A percentile compares a stretch with the other conserved stretches of the same genome.
Conservation (phyloP, 345 rosid genomes). For the Arabidopsis suecica region DNA sequence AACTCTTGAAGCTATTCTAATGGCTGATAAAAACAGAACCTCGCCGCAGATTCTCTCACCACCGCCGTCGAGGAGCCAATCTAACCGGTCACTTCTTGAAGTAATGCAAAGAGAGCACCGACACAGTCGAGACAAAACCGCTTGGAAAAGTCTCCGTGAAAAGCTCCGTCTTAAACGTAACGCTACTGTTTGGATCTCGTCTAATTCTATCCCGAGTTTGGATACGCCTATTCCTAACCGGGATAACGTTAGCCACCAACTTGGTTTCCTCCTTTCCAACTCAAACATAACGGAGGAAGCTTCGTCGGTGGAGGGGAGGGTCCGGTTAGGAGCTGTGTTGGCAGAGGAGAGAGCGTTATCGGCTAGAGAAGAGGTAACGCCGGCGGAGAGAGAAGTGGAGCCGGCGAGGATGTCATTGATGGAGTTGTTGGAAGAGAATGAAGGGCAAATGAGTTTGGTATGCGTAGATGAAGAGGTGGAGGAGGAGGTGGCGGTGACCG, state of each 20-base stretch:
- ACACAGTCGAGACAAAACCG: slow-evolving; percentile 53
- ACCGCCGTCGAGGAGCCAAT: slow-evolving; percentile 32
- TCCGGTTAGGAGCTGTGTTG: slow-evolving; percentile 50
- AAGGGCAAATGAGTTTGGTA: slow-evolving; percentile 54
- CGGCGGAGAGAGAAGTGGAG: slow-evolving; percentile 44
- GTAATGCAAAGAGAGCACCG: slow-evolving; percentile 58
- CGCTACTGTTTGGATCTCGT: slow-evolving; percentile 66
- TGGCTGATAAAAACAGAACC: slow-evolving; percentile 40
- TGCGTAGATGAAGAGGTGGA: slow-evolving; percentile 11
- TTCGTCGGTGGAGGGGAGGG: slow-evolving; percentile 37
- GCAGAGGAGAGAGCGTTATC: slow-evolving; percentile 74
- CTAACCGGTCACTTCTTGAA: slow-evolving; percentile 59
- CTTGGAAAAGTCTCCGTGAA: slow-evolving; percentile 77
- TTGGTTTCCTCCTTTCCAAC: slow-evolving; percentile 50
- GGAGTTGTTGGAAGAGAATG: slow-evolving; percentile 90
- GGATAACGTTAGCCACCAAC: slow-evolving; percentile 34
- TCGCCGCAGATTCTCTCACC: slow-evolving; percentile 31
- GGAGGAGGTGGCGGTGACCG: slow-evolving; percentile 46
- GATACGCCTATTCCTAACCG: slow-evolving; percentile 45
- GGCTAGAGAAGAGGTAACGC: slow-evolving; percentile 53
- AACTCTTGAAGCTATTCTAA: slow-evolving; percentile 47
- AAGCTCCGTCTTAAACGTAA: slow-evolving; percentile 73
- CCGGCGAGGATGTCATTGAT: slow-evolving; percentile 83
- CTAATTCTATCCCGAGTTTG: slow-evolving; percentile 52
- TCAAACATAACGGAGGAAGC: slow-evolving; percentile 25